phyloP scores from a whole-genome alignment of 768 basidiomycete genomes.

The Pulveroboletus frians region DNA sequence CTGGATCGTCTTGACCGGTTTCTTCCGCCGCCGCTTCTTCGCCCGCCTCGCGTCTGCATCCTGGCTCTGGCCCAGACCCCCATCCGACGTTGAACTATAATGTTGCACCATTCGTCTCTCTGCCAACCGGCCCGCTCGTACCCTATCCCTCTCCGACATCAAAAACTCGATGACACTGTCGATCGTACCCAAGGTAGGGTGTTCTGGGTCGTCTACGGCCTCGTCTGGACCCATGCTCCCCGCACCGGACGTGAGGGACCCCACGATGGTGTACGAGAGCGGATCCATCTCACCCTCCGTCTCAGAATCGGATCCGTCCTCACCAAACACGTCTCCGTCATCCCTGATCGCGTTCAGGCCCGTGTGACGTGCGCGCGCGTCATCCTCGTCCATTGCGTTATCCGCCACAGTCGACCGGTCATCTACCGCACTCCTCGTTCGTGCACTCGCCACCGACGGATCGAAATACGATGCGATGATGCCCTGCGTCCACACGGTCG shows the following conservation, averaged over 20 bases:
- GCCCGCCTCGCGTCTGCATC: constrained; percentile 38
- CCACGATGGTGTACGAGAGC: constrained; percentile 24
- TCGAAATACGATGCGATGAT: constrained; percentile 56
- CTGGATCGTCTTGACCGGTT: constrained; percentile 26
- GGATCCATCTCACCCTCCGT: constrained; percentile 37
- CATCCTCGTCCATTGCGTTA: constrained; percentile 14
- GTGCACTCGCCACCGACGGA: constrained; percentile 26
- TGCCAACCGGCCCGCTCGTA: constrained; percentile 39
- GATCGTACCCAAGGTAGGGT: constrained; percentile 68
- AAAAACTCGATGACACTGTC: constrained; percentile 73
- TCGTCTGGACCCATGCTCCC: constrained; percentile 25
- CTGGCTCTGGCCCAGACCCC: constrained; percentile 32
- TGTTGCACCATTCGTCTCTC: constrained; percentile 24
- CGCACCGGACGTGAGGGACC: constrained; percentile 20
- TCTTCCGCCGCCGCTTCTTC: constrained; percentile 37
- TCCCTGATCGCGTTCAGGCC: not conserved
- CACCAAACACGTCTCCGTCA: constrained; percentile 8
- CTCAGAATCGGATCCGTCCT: constrained; percentile 27
- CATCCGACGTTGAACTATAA: constrained; percentile 35
- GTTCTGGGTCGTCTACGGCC: constrained; percentile 28
- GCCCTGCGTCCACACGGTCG: constrained; percentile 62
- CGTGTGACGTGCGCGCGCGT: not conserved
- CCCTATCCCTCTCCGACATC: constrained; percentile 60
- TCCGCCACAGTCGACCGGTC: constrained; percentile 26
- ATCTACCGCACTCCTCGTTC: constrained; percentile 23